Percentiles rank a stretch among this genome's conserved stretches.
Evolutionary conservation across 2,329 filamentous ascomycete species (phyloP).

Genomic region (Fusarium tricinctum): DNA sequence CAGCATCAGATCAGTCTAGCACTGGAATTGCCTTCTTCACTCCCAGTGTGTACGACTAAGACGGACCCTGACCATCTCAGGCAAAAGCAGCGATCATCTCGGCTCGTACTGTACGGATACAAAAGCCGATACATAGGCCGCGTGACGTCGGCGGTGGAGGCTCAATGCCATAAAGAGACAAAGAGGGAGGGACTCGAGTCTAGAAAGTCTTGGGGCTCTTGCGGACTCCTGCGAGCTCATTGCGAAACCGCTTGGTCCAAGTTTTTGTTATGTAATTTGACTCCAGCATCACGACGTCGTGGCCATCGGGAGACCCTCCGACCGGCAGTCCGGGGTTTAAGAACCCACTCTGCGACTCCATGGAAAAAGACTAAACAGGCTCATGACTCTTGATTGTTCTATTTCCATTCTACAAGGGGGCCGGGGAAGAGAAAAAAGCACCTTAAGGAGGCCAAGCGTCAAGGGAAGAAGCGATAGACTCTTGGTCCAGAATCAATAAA

Average conservation of each 20-base stretch:
- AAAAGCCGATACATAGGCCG: conserved; percentile 14
- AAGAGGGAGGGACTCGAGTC: conserved; percentile 19
- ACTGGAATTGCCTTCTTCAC: conserved; percentile 1
- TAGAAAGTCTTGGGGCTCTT: conserved; percentile 28
- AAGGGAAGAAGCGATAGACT: conserved; percentile 5
- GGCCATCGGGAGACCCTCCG: conserved; percentile 35
- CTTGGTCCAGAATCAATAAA: conserved; percentile 12
- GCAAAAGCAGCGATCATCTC: conserved; percentile 42
- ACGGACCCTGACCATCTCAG: conserved; percentile 29
- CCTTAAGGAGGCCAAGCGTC: conserved; percentile 4
- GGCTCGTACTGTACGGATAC: conserved; percentile 29
- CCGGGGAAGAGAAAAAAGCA: background rate
- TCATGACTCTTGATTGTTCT: conserved; percentile 35
- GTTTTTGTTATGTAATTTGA: conserved; percentile 43
- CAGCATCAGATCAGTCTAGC: conserved; percentile 1
- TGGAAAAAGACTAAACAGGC: conserved; percentile 38
- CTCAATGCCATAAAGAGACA: conserved; percentile 1
- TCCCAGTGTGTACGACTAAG: conserved; percentile 21
- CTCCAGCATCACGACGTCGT: conserved; percentile 27
- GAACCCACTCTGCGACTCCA: conserved; percentile 13
- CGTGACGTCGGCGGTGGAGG: conserved; percentile 46
- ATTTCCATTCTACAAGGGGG: conserved; percentile 36
- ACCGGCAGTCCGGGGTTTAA: conserved; percentile 29
- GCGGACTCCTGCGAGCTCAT: conserved; percentile 15
- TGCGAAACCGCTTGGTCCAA: conserved; percentile 38